Evolutionary conservation across 2,329 filamentous ascomycete genomes (phyloP).

Genomic region (Apiospora pterosperma): DNA sequence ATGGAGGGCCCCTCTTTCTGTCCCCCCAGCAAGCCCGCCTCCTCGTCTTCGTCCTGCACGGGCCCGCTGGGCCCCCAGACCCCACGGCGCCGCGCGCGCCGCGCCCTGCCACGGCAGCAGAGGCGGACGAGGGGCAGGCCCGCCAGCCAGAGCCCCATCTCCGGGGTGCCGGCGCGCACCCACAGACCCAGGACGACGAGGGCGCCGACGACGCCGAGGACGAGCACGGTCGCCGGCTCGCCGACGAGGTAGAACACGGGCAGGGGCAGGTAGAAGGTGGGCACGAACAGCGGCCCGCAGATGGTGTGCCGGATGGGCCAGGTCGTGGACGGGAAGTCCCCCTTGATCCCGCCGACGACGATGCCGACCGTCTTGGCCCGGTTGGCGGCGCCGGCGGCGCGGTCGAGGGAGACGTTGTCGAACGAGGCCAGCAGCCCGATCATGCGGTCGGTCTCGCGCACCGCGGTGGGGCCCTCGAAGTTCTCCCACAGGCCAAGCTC

Average conservation of each 20-base stretch:
- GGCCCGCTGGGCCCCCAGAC: constrained; percentile 16
- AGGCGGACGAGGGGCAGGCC: background rate
- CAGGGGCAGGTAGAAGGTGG: constrained; percentile 7
- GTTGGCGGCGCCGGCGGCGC: background rate
- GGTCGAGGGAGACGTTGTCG: background rate
- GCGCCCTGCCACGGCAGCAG: constrained; percentile 13
- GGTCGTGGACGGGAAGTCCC: constrained; percentile 8
- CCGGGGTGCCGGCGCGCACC: constrained; percentile 6
- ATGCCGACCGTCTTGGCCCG: constrained; percentile 1
- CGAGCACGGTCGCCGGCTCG: background rate
- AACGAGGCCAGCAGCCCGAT: constrained; percentile 10
- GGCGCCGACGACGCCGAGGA: background rate
- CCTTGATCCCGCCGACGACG: constrained; percentile 3
- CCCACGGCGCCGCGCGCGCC: constrained; percentile 27
- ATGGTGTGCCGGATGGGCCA: constrained; percentile 11
- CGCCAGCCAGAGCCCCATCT: background rate
- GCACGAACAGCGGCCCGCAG: constrained; percentile 10
- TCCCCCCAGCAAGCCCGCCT: constrained; percentile 2
- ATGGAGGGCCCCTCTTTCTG: background rate
- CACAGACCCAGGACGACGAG: constrained; percentile 1
- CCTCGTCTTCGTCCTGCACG: constrained; percentile 10
- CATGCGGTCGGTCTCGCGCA: constrained; percentile 9
- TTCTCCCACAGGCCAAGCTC: constrained; percentile 7
- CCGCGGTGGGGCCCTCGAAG: background rate
- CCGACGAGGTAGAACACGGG: constrained; percentile 4